These are phyloP conservation scores for Fusarium bactridioides DNA, from an alignment of 2,329 filamentous ascomycete genomes.

Conservation along the genomic window DNA sequence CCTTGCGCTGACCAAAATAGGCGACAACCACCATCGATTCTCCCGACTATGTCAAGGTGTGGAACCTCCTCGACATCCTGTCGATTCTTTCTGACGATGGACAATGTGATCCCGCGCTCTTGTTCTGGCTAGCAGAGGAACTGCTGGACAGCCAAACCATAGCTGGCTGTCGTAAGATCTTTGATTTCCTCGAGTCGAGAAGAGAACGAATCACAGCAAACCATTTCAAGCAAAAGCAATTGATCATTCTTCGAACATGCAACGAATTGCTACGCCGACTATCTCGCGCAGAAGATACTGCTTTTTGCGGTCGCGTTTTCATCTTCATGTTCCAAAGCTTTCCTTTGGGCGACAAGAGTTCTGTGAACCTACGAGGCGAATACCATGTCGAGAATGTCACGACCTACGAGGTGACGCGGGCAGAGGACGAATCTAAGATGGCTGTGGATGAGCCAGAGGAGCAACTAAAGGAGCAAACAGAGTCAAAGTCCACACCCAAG, in stretches of 20 bases:
- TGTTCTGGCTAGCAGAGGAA: constrained; percentile 93
- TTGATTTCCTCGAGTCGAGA: constrained; percentile 93
- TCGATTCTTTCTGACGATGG: constrained; percentile 85
- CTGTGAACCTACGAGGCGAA: constrained; percentile 93
- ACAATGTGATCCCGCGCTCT: constrained; percentile 78
- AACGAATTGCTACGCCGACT: constrained; percentile 93
- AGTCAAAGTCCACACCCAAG: constrained; percentile 48
- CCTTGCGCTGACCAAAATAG: constrained; percentile 55
- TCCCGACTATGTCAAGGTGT: constrained; percentile 81
- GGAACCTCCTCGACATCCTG: constrained; percentile 94
- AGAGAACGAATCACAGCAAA: constrained; percentile 85
- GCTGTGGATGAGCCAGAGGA: constrained; percentile 67
- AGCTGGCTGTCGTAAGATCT: constrained; percentile 86
- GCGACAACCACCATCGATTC: constrained; percentile 78
- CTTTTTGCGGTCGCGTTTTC: constrained; percentile 96
- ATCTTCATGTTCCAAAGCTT: constrained; percentile 99
- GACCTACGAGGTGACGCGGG: constrained; percentile 67
- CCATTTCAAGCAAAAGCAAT: constrained; percentile 82
- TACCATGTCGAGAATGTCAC: constrained; percentile 97
- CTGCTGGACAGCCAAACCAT: constrained; percentile 96
- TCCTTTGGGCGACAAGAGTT: constrained; percentile 94
- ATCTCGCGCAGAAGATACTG: constrained; percentile 95
- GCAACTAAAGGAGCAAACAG: constrained; percentile 45
- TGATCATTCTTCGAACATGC: constrained; percentile 91
- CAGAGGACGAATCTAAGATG: constrained; percentile 57